Evolutionary conservation across 805 yeast species (phyloP).

Genomic region (Lipomyces sp.): DNA sequence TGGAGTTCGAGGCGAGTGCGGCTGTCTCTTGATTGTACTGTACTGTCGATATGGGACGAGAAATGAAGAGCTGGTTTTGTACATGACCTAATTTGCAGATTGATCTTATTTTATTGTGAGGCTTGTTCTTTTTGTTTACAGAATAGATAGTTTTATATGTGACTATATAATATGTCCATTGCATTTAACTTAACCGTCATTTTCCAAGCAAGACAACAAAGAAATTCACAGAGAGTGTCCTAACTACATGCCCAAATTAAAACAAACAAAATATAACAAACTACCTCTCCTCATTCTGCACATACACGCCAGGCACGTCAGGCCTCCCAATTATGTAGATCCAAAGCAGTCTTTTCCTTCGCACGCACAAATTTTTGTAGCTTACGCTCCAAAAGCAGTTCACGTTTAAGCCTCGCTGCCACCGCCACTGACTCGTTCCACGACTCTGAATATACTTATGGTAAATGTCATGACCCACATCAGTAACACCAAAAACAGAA

Average conservation of each 20-base stretch:
- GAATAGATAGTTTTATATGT: not conserved
- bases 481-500: slow-evolving; percentile 72
- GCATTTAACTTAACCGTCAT: not conserved
- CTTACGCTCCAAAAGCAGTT: not conserved
- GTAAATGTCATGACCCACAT: slow-evolving; percentile 88
- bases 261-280: not conserved
- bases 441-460: slow-evolving; percentile 63
- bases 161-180: not conserved
- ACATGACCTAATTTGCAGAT: not conserved
- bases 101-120: not conserved
- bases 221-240: not conserved
- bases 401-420: not conserved
- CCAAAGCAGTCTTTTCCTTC: not conserved
- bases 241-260: not conserved
- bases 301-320: not conserved
- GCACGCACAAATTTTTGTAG: not conserved
- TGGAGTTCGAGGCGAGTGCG: not conserved
- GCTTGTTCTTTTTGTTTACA: not conserved
- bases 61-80: not conserved
- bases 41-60: not conserved
- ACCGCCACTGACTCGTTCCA: slow-evolving; percentile 34
- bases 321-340: not conserved
- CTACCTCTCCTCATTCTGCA: not conserved
- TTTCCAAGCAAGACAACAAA: not conserved
- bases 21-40: not conserved